Base-by-base conservation (phyloP, 208 protist species). In the Leptomonas seymouri region DNA sequence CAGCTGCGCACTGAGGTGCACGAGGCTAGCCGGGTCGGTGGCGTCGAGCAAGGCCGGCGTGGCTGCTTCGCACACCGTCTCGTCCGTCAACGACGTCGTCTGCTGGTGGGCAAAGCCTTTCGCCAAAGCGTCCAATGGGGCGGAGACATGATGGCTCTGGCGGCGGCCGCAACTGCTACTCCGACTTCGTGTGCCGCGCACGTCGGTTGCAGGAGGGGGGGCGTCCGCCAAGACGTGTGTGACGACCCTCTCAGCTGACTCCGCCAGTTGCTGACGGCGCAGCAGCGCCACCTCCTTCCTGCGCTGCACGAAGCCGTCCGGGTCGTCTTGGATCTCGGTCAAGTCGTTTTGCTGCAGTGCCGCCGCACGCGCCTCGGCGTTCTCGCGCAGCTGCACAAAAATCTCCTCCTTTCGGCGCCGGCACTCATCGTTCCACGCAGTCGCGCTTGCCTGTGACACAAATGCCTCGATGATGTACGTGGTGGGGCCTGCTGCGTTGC, bases 401-500 rank as follows among this genome's bases (percentile, higher is more conserved):
- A 65, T 62, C 25, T 67, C 27, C 71, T 83, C 86, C 62, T 92
- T 86, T 12, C 67, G 75, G 3, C 58, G 59, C n/a, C 78, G 86
- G 56, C 86, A 87, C 50, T 71, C 45, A 55, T 86, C 82, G 28
- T 94, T 82, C 86, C 84, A 92, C 34, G 64, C 69, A 8, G 63
- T 55, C 41, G 83, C 82, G 20, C 67, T 71, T 39, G 72, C 75
- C 45, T 76, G 71, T 34, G 84, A 73, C 16, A 94, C 67, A 30
- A 64, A 68, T 14, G 81, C 86, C 60, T 94, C 89, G 39, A 94
- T 76, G n/a, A 69, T 44, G 66, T 86, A 94, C 1, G 42, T 64
- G 15, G 74, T 60, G 15, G 49, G 53, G 21, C 55, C 50, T 6
- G 44, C 39, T 16, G 15, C 28, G 50, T 44, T 21, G 12, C 58